Percentiles rank a stretch among this genome's conserved stretches.
phyloP scores from a whole-genome alignment of 148 eudicot species.

The Camellia sinensis region DNA sequence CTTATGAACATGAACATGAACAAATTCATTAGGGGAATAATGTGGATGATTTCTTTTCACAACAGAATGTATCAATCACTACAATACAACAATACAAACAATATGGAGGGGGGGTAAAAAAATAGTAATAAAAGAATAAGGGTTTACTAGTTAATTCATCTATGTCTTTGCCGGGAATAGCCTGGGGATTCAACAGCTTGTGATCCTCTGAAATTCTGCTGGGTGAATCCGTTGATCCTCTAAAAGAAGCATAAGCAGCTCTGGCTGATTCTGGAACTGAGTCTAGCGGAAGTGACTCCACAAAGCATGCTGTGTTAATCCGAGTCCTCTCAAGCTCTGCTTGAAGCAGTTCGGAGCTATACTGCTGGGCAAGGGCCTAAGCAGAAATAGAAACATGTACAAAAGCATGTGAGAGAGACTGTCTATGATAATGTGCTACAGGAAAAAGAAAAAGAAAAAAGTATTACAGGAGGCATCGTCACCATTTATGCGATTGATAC shows the following conservation, averaged over 20 bases:
- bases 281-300: slow-evolving; percentile 58
- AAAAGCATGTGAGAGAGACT: neutral
- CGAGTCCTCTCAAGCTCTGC: slow-evolving; percentile 92
- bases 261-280: slow-evolving; percentile 67
- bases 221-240: slow-evolving; percentile 69
- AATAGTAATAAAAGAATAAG: neutral
- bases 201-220: slow-evolving; percentile 47
- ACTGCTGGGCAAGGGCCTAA: slow-evolving; percentile 94
- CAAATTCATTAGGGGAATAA: neutral
- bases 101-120: slow-evolving; percentile 12
- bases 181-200: slow-evolving; percentile 56
- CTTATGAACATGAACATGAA: too few relatives aligned
- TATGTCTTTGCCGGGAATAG: slow-evolving; percentile 65
- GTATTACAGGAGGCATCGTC: neutral
- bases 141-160: slow-evolving; percentile 32
- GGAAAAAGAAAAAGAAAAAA: neutral
- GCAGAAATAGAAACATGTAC: neutral
- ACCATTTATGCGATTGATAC: neutral
- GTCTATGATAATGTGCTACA: neutral
- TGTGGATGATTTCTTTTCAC: neutral
- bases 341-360: slow-evolving; percentile 79
- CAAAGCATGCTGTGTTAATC: slow-evolving; percentile 89
- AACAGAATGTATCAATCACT: too few relatives aligned
- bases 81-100: slow-evolving; percentile 18
- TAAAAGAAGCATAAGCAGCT: slow-evolving; percentile 76